Evolutionary conservation across 495 filamentous ascomycete genomes (phyloP).

Genomic region (Xylaria bambusicola): DNA sequence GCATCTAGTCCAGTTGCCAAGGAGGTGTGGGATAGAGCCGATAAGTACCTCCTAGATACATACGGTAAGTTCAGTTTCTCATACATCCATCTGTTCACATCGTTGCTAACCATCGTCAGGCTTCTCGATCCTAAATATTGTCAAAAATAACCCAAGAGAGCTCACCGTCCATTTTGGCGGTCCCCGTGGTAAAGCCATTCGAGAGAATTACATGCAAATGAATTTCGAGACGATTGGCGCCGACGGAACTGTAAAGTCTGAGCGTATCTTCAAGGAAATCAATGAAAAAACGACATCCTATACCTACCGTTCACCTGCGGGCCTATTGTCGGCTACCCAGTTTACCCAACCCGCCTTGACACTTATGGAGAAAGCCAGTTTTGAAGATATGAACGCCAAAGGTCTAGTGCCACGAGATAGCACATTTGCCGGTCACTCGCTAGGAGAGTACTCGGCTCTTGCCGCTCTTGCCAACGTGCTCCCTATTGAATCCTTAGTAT

Average conservation of each 20-base stretch:
- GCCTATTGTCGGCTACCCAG: constrained; percentile 94
- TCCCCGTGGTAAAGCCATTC: constrained; percentile 92
- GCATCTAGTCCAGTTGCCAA: constrained; percentile 86
- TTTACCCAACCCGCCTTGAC: constrained; percentile 98
- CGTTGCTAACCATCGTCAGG: constrained; percentile 56
- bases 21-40: constrained; percentile 97
- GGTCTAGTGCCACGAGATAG: constrained; percentile 94
- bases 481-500: constrained; percentile 97
- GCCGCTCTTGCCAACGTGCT: constrained; percentile 97
- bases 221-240: constrained; percentile 94
- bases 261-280: constrained; percentile 99
- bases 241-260: constrained; percentile 91
- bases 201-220: constrained; percentile 99
- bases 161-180: constrained; percentile 98
- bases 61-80: constrained; percentile 69
- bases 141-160: constrained; percentile 99
- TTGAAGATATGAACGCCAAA: constrained; percentile 98
- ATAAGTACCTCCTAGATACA: constrained; percentile 97
- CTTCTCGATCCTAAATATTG: constrained; percentile 96
- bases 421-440: constrained; percentile 95
- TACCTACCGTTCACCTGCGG: constrained; percentile 93
- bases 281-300: constrained; percentile 89
- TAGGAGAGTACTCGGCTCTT: constrained; percentile 97
- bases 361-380: constrained; percentile 98
- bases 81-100: neutral